These are phyloP conservation scores for Zymoseptoria tritici DNA, from an alignment of 2,329 filamentous ascomycete species.

Conservation along the genomic window DNA sequence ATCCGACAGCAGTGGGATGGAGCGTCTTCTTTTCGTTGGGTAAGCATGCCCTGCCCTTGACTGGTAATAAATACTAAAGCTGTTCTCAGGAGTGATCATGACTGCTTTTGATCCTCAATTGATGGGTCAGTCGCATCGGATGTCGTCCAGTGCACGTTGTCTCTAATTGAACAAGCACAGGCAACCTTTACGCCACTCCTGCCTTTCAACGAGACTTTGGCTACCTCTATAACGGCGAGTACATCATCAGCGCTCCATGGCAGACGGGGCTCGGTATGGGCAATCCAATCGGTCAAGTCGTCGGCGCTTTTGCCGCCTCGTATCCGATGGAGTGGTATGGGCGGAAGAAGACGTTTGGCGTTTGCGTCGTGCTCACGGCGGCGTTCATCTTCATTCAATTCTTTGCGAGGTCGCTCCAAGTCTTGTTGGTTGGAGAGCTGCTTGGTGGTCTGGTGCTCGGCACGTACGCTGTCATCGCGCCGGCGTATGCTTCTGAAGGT, in stretches of 20 bases:
- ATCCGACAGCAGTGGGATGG: slow-evolving; percentile 46
- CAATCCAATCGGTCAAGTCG: slow-evolving; percentile 50
- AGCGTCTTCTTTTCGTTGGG: slow-evolving; percentile 53
- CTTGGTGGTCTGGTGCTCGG: slow-evolving; percentile 55
- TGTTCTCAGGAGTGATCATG: slow-evolving; percentile 42
- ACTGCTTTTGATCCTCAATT: slow-evolving; percentile 56
- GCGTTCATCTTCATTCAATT: slow-evolving; percentile 56
- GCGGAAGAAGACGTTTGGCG: slow-evolving; percentile 26
- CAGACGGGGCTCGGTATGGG: slow-evolving; percentile 41
- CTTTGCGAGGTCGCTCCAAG: slow-evolving; percentile 49
- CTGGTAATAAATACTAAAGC: neutral
- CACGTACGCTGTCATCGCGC: slow-evolving; percentile 49
- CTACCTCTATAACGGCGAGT: slow-evolving; percentile 38
- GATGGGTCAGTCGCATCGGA: slow-evolving; percentile 26
- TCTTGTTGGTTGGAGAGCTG: slow-evolving; percentile 55
- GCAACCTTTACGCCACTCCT: slow-evolving; percentile 54
- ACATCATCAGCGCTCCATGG: slow-evolving; percentile 34
- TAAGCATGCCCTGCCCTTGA: slow-evolving; percentile 13
- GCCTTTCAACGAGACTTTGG: slow-evolving; percentile 53
- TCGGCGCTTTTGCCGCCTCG: slow-evolving; percentile 43
- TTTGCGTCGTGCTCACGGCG: slow-evolving; percentile 34
- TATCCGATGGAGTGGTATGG: slow-evolving; percentile 31
- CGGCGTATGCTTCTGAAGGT: slow-evolving; percentile 36
- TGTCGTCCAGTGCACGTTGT: neutral
- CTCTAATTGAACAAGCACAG: slow-evolving; percentile 17